Conservation (phyloP, 768 basidiomycete genomes). For the Punctularia strigosozonata region DNA sequence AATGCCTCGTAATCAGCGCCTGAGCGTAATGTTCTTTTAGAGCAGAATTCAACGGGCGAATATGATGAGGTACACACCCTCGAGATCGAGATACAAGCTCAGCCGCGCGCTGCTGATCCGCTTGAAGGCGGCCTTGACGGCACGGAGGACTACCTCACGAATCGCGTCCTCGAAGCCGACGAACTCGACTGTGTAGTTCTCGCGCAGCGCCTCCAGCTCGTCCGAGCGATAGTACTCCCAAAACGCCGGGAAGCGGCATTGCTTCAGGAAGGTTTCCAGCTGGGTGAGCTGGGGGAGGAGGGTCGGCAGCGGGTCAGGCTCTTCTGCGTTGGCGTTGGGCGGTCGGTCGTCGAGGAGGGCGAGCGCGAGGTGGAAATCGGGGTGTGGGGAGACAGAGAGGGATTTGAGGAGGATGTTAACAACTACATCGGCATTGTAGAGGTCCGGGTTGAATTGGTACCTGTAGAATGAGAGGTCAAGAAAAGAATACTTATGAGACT, state of each 20-base stretch:
- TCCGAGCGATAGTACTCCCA: slow-evolving; percentile 69
- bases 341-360: slow-evolving; percentile 79
- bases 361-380: slow-evolving; percentile 92
- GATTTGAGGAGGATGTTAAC: slow-evolving; percentile 92
- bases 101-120: slow-evolving; percentile 58
- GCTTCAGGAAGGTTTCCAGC: slow-evolving; percentile 60
- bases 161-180: slow-evolving; percentile 79
- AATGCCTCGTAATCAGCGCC: slow-evolving; percentile 49
- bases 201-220: slow-evolving; percentile 57
- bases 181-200: slow-evolving; percentile 80
- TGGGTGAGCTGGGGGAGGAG: slow-evolving; percentile 58
- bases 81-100: slow-evolving; percentile 58
- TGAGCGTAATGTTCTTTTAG: background rate
- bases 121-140: slow-evolving; percentile 70
- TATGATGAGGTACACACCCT: slow-evolving; percentile 27
- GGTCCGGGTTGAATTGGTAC: slow-evolving; percentile 92
- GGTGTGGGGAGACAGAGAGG: slow-evolving; percentile 70
- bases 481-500: slow-evolving; percentile 1
- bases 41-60: background rate
- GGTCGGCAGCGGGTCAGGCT: slow-evolving; percentile 68
- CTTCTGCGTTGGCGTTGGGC: slow-evolving; percentile 44
- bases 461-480: slow-evolving; percentile 30
- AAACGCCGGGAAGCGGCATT: slow-evolving; percentile 83
- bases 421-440: slow-evolving; percentile 88
- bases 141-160: slow-evolving; percentile 62